Evolutionary conservation across 441 rosid genomes (phyloP).

Genomic region (Euphorbia celastroides): DNA sequence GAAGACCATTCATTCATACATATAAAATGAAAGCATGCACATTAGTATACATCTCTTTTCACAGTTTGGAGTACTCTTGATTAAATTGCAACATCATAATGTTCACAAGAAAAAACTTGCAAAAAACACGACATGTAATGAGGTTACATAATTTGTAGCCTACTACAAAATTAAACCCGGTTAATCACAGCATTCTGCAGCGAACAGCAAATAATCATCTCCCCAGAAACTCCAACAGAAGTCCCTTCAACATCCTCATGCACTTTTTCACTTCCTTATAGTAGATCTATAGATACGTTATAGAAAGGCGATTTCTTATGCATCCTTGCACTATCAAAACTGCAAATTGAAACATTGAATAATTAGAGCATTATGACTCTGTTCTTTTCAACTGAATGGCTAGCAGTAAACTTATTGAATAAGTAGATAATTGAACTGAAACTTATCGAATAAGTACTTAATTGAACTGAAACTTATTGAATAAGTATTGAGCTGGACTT

Average conservation of each 20-base stretch:
- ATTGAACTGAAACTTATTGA: too few species aligned
- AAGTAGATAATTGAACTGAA: too few species aligned
- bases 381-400: too few species aligned
- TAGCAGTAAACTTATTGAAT: too few species aligned
- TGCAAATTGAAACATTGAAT: conserved; percentile 12
- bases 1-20: background rate
- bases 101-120: conserved; percentile 11
- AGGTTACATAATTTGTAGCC: conserved; percentile 25
- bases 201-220: conserved; percentile 12
- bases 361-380: too few species aligned
- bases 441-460: too few species aligned
- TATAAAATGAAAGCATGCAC: background rate
- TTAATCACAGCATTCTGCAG: conserved; percentile 17
- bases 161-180: conserved; percentile 21
- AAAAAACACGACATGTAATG: conserved; percentile 10
- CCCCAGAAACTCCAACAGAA: conserved; percentile 8
- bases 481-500: too few species aligned
- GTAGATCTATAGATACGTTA: conserved; percentile 20
- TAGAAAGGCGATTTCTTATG: conserved; percentile 17
- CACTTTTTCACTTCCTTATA: conserved; percentile 16
- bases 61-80: background rate
- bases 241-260: conserved; percentile 18
- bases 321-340: conserved; percentile 13
- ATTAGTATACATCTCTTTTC: background rate
- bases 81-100: background rate